phyloP scores from a whole-genome alignment of 1,284 basidiomycete genomes.

The Vanrija humicola region DNA sequence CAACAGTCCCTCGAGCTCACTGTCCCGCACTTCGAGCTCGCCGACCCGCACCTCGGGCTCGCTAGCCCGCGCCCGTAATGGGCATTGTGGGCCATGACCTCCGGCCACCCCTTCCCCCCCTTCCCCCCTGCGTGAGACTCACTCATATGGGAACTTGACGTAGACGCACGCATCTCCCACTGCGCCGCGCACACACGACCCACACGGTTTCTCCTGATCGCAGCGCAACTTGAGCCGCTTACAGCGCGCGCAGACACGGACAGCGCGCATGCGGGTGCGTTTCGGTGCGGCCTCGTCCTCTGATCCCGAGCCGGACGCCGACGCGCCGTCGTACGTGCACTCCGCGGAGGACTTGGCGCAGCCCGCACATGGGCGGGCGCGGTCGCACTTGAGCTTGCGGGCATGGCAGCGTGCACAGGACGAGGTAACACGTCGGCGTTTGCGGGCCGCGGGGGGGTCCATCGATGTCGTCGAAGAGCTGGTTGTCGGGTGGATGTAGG shows the following conservation, averaged over 20 bases:
- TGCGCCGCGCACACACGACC: background rate
- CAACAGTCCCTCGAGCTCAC: no score
- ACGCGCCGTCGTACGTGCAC: no score
- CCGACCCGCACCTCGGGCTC: no score
- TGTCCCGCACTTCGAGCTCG: no score
- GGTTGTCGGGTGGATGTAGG: background rate
- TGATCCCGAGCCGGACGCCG: no score
- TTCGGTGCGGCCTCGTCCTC: no score
- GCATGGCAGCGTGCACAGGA: constrained; percentile 1
- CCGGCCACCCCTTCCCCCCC: no score
- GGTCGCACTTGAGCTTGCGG: constrained; percentile 1
- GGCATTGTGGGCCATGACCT: no score
- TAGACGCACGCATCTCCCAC: background rate
- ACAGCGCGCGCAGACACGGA: constrained; percentile 8
- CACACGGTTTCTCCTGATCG: constrained; percentile 7
- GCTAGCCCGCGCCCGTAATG: no score
- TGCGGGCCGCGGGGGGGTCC: background rate
- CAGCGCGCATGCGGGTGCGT: constrained; percentile 1
- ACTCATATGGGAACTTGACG: background rate
- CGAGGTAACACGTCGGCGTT: background rate
- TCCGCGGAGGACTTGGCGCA: no score
- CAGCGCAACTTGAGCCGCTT: constrained; percentile 9
- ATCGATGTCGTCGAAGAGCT: background rate
- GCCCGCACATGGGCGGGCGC: no score
- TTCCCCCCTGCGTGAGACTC: no score